phyloP scores from a whole-genome alignment of 768 basidiomycete genomes.

The Amanita polypyramis region DNA sequence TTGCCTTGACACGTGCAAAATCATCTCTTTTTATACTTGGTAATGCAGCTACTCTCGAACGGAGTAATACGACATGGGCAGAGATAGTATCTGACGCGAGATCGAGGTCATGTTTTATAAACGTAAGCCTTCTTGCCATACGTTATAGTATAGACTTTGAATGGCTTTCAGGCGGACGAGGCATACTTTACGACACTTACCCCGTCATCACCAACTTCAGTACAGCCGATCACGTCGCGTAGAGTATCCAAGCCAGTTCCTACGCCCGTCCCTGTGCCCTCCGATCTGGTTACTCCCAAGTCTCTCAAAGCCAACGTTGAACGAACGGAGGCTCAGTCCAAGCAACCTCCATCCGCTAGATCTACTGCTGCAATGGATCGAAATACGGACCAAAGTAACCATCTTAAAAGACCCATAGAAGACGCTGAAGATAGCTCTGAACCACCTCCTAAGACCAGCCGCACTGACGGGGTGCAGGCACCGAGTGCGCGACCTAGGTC shows the following conservation, averaged over 20 bases:
- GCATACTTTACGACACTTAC: conserved; percentile 27
- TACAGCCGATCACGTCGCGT: conserved; percentile 9
- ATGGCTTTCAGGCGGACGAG: conserved; percentile 15
- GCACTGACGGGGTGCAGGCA: conserved; percentile 15
- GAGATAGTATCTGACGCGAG: conserved; percentile 71
- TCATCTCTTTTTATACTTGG: conserved; percentile 93
- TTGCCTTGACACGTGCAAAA: conserved; percentile 94
- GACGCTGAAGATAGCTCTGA: neutral
- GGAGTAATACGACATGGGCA: conserved; percentile 75
- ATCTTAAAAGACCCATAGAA: conserved; percentile 1
- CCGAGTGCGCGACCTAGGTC: conserved; percentile 3
- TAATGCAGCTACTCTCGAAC: conserved; percentile 78
- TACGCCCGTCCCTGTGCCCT: conserved; percentile 16
- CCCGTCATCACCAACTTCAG: neutral
- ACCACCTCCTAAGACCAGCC: conserved; percentile 7
- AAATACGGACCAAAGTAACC: neutral
- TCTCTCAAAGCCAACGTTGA: conserved; percentile 15
- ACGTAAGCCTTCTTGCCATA: conserved; percentile 33
- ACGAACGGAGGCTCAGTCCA: neutral
- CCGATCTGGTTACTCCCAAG: conserved; percentile 28
- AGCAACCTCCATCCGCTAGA: neutral
- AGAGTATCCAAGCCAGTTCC: conserved; percentile 13
- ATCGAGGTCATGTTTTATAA: conserved; percentile 46
- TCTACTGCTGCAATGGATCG: neutral
- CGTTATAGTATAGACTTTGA: neutral